A percentile compares a stretch with the other conserved stretches of the same genome.
Evolutionary conservation across 768 basidiomycete species (phyloP).

Genomic region (Chalciporus pseudorubinellus): DNA sequence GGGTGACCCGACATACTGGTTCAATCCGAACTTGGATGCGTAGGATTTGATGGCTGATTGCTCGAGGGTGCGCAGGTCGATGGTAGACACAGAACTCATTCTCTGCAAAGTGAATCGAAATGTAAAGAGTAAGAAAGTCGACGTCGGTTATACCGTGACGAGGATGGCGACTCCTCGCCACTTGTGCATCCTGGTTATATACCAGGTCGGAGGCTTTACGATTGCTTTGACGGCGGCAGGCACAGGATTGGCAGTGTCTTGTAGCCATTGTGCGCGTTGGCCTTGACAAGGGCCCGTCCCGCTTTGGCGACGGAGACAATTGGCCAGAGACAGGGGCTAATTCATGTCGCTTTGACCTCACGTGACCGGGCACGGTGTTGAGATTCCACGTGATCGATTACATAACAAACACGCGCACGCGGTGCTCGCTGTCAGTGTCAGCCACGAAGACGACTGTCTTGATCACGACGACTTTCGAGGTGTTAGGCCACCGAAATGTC

Average conservation of each 20-base stretch:
- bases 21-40: background rate
- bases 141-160: too few relatives aligned
- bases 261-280: conserved; percentile 2
- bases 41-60: background rate
- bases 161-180: background rate
- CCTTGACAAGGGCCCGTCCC: background rate
- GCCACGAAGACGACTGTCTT: conserved; percentile 4
- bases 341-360: conserved; percentile 14
- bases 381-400: conserved; percentile 29
- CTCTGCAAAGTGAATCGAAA: background rate
- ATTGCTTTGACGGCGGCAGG: background rate
- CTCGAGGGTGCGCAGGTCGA: background rate
- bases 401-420: conserved; percentile 32
- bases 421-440: conserved; percentile 13
- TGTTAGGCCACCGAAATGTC: conserved; percentile 50
- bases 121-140: background rate
- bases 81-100: background rate
- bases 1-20: background rate
- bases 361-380: conserved; percentile 25
- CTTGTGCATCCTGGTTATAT: background rate
- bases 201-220: background rate
- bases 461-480: conserved; percentile 31
- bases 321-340: conserved; percentile 12
- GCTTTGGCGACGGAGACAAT: conserved; percentile 2
- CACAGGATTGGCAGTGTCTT: background rate